Conservation (phyloP, 2,329 filamentous ascomycete genomes). For the Colletotrichum karsti region DNA sequence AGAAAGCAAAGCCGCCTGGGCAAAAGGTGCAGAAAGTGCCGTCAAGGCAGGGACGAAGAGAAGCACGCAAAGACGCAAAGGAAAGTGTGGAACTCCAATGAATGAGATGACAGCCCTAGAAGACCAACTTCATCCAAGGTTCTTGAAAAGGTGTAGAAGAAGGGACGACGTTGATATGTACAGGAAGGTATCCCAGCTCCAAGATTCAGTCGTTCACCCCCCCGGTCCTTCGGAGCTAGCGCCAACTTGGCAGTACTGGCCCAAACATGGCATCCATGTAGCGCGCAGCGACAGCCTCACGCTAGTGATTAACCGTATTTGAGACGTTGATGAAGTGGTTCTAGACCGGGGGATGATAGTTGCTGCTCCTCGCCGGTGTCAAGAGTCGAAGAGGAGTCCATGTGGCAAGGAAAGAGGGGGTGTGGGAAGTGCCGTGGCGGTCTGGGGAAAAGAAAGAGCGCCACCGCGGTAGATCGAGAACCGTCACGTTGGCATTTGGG, state of each 20-base stretch:
- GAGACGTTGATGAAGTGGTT: conserved; percentile 4
- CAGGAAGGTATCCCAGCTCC: not conserved
- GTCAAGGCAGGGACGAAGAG: conserved; percentile 1
- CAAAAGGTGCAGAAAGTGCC: conserved; percentile 3
- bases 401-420: not conserved
- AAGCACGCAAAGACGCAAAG: not conserved
- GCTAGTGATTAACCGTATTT: conserved; percentile 15
- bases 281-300: not conserved
- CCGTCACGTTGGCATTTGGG: not conserved
- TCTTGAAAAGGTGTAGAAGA: not conserved
- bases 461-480: not conserved
- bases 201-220: not conserved
- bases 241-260: conserved; percentile 13
- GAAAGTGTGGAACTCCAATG: not conserved
- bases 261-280: conserved; percentile 11
- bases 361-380: conserved; percentile 12
- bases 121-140: not conserved
- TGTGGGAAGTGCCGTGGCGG: not conserved
- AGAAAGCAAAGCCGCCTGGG: conserved; percentile 12
- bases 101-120: conserved; percentile 2
- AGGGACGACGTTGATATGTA: conserved; percentile 15
- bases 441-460: not conserved
- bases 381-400: not conserved
- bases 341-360: not conserved
- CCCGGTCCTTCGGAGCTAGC: not conserved